Conservation (phyloP, 2,329 filamentous ascomycete genomes). For the Trichoderma sp. region DNA sequence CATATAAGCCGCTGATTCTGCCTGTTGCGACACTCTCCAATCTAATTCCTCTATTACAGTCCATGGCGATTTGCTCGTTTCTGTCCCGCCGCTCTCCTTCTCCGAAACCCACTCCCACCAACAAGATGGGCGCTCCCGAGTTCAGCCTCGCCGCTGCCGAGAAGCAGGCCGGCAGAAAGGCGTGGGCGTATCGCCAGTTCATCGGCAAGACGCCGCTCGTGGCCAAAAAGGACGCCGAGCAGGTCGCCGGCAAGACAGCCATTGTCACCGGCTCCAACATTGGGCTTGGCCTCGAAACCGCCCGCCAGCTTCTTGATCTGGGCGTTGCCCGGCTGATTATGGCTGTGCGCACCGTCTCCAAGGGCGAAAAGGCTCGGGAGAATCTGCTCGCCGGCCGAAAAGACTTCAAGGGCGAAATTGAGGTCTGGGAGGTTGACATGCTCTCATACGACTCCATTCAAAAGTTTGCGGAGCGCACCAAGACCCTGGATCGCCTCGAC, state of each 20-base stretch:
- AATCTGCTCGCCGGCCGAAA: neutral
- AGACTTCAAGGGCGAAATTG: neutral
- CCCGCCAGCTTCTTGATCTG: neutral
- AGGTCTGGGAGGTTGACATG: constrained; percentile 1
- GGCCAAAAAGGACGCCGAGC: neutral
- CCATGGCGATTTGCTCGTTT: neutral
- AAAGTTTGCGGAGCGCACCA: neutral
- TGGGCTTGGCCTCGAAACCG: neutral
- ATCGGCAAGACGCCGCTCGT: neutral
- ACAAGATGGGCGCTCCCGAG: neutral
- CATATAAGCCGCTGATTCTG: neutral
- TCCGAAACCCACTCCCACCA: neutral
- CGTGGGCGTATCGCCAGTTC: neutral
- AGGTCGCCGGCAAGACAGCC: neutral
- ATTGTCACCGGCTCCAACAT: neutral
- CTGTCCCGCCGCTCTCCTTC: neutral
- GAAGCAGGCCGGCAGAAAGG: neutral
- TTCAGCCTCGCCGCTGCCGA: neutral
- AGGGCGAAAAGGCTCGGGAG: constrained; percentile 4
- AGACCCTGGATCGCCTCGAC: neutral
- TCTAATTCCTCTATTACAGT: neutral
- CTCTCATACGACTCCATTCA: constrained; percentile 3
- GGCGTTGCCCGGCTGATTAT: constrained; percentile 6
- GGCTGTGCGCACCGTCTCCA: constrained; percentile 8
- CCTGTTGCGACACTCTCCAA: neutral